Evolutionary conservation across 1,284 basidiomycete genomes (phyloP).

Genomic region (Xerocomus amazonicus): DNA sequence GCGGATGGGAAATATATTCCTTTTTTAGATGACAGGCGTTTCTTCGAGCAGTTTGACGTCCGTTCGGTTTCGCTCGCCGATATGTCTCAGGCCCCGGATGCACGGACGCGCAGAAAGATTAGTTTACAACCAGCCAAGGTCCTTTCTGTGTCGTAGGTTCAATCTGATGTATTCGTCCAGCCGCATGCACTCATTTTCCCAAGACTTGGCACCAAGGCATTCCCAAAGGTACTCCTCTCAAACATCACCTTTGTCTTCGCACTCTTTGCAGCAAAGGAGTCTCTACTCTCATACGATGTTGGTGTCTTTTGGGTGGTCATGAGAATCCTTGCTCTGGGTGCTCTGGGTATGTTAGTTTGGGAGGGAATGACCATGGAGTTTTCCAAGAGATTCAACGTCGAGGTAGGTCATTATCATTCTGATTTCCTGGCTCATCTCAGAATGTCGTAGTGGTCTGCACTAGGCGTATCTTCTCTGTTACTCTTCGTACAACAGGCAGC

Average conservation of each 20-base stretch:
- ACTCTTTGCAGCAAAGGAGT: conserved; percentile 60
- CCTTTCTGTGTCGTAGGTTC: conserved; percentile 50
- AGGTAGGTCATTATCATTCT: conserved; percentile 42
- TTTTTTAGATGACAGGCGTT: conserved; percentile 11
- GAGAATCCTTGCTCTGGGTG: conserved; percentile 63
- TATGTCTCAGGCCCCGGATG: conserved; percentile 57
- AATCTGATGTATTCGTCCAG: conserved; percentile 16
- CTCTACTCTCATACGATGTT: conserved; percentile 58
- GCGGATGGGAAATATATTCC: conserved; percentile 22
- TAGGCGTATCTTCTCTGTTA: conserved; percentile 62
- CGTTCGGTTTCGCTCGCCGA: conserved; percentile 27
- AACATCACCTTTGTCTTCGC: conserved; percentile 62
- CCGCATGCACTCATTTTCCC: background rate
- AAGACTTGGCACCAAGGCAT: conserved; percentile 47
- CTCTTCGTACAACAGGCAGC: conserved; percentile 63
- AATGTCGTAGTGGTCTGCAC: conserved; percentile 58
- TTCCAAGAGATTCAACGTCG: conserved; percentile 49
- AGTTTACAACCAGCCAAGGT: conserved; percentile 52
- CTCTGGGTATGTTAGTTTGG: conserved; percentile 56
- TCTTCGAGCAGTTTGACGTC: background rate
- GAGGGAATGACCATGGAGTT: conserved; percentile 51
- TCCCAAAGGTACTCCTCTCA: conserved; percentile 55
- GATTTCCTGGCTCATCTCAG: conserved; percentile 8
- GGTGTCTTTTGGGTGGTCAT: conserved; percentile 73
- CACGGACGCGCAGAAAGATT: conserved; percentile 66